These are phyloP conservation scores for Acanthochlamys bracteata DNA, from an alignment of 106 monocot species.

Conservation along the genomic window DNA sequence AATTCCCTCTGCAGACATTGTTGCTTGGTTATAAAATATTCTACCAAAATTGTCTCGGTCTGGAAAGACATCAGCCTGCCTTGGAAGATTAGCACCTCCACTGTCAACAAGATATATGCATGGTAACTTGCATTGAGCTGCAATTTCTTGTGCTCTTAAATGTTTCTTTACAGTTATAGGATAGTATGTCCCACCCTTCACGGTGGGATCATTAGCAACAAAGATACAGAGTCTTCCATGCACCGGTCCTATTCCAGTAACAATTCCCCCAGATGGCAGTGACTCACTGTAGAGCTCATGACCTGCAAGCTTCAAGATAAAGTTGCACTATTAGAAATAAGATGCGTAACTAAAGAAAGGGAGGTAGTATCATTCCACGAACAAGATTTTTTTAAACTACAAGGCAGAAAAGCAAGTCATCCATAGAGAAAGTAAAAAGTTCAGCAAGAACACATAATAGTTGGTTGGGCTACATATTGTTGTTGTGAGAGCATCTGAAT, in stretches of 20 bases:
- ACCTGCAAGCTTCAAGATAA: conserved; percentile 76
- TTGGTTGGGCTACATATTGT: neutral
- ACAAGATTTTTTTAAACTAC: neutral
- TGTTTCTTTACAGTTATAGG: conserved; percentile 98
- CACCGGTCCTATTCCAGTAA: conserved; percentile 89
- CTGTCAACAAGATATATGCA: conserved; percentile 97
- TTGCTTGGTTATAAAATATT: conserved; percentile 98
- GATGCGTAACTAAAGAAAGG: neutral
- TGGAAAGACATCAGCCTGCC: conserved; percentile 96
- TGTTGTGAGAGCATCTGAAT: too few relatives aligned
- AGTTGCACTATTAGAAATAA: neutral
- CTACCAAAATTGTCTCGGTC: conserved; percentile 98
- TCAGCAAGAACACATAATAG: neutral
- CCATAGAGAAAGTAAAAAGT: neutral
- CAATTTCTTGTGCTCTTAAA: conserved; percentile 95
- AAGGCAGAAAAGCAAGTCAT: neutral
- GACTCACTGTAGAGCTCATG: conserved; percentile 79
- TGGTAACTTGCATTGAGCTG: conserved; percentile 72
- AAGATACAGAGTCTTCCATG: conserved; percentile 91
- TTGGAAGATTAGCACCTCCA: conserved; percentile 96
- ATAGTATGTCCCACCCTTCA: conserved; percentile 96
- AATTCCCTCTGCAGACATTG: conserved; percentile 89
- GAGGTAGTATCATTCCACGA: neutral
- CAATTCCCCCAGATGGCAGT: conserved; percentile 87
- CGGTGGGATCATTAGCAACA: conserved; percentile 97